Percentiles rank a stretch among this genome's conserved stretches.
Evolutionary conservation across 1,284 basidiomycete species (phyloP).

Genomic region (Ceratorhiza oryzae-sativae): DNA sequence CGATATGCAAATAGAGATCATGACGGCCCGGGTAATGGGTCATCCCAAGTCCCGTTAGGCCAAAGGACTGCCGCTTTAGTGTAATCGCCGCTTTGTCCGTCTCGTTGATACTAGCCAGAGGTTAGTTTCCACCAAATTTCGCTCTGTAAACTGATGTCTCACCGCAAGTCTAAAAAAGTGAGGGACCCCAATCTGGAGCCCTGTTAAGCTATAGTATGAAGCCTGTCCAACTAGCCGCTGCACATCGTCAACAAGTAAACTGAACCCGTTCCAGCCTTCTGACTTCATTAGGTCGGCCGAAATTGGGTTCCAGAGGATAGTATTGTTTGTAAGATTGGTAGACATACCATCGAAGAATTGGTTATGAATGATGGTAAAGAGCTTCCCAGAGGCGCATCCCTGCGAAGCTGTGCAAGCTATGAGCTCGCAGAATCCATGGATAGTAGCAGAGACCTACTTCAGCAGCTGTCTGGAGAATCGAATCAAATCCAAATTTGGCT

Average conservation of each 20-base stretch:
- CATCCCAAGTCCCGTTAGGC: conserved; percentile 82
- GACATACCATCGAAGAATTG: conserved; percentile 70
- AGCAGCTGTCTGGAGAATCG: conserved; percentile 78
- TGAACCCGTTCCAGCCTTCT: conserved; percentile 76
- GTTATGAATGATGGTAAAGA: conserved; percentile 75
- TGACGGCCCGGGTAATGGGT: conserved; percentile 72
- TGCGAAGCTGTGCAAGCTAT: conserved; percentile 60
- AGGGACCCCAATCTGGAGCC: conserved; percentile 65
- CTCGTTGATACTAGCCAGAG: conserved; percentile 59
- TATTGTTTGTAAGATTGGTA: conserved; percentile 63
- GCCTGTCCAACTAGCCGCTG: conserved; percentile 72
- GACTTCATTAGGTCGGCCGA: conserved; percentile 50
- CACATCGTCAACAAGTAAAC: conserved; percentile 85
- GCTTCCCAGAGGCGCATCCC: conserved; percentile 75
- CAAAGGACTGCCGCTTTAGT: conserved; percentile 79
- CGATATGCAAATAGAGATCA: conserved; percentile 52
- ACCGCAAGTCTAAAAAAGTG: conserved; percentile 88
- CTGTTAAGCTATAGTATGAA: conserved; percentile 71
- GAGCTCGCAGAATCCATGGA: neutral
- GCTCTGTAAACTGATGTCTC: conserved; percentile 51
- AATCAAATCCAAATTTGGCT: conserved; percentile 80
- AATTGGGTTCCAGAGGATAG: conserved; percentile 69
- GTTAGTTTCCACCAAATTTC: neutral
- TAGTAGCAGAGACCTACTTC: conserved; percentile 58
- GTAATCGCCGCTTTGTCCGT: conserved; percentile 73